These are phyloP conservation scores for Coniella lustricola DNA, from an alignment of 2,329 filamentous ascomycete genomes.

Conservation along the genomic window DNA sequence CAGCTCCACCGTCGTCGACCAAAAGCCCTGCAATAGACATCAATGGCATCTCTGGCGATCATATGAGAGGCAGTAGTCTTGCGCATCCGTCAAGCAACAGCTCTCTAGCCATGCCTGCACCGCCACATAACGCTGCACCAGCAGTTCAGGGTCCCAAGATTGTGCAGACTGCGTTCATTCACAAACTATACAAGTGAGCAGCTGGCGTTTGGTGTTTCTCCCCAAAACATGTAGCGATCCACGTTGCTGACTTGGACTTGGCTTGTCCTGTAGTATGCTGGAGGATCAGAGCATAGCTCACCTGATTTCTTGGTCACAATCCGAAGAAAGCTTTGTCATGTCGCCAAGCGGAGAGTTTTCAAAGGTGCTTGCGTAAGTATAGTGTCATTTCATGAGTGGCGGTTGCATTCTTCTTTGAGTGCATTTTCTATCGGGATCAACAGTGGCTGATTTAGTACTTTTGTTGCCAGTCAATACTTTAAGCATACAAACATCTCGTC, in stretches of 20 bases:
- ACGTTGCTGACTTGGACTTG: conserved; percentile 6
- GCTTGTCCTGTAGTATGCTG: conserved; percentile 67
- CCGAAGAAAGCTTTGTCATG: conserved; percentile 98
- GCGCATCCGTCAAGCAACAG: conserved; percentile 21
- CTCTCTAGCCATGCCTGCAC: conserved; percentile 42
- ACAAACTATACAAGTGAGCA: conserved; percentile 92
- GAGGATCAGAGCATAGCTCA: conserved; percentile 91
- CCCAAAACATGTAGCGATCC: conserved; percentile 1
- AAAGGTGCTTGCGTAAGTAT: conserved; percentile 86
- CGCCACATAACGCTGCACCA: conserved; percentile 50
- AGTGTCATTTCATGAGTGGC: too few species aligned
- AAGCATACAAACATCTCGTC: conserved; percentile 99
- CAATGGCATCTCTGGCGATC: conserved; percentile 28
- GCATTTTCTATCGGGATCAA: not conserved
- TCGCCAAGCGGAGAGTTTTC: conserved; percentile 95
- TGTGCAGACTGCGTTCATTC: conserved; percentile 96
- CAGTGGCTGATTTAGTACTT: conserved; percentile 4
- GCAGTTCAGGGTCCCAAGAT: conserved; percentile 92
- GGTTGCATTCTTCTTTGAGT: conserved; percentile 15
- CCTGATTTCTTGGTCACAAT: conserved; percentile 90
- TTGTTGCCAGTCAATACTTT: conserved; percentile 74
- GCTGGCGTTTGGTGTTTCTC: not conserved
- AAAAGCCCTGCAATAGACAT: conserved; percentile 35
- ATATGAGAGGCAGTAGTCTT: conserved; percentile 29
- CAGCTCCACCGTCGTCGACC: conserved; percentile 34